Evolutionary conservation across 495 filamentous ascomycete genomes (phyloP), one percentile per base, ranked within the genome.

Genomic region (Aspergillus cristatus): DNA sequence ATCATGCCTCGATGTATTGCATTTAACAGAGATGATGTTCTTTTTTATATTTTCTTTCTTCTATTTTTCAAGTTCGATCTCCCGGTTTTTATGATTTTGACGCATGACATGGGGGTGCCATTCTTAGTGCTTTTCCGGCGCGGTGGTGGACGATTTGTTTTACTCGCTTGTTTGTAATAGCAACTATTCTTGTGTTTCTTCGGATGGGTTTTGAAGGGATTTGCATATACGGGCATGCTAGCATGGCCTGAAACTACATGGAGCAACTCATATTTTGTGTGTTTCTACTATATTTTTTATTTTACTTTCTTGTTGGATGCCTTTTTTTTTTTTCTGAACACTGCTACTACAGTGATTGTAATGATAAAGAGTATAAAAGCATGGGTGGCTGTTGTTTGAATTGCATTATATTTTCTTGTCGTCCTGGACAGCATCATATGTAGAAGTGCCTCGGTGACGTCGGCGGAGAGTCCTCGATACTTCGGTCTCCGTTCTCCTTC

Each of bases 351-450:
- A 38, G 52, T 44, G 43, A 50, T 43, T 62, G 58, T 62, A 59
- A 62, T 55, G 55, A 59, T 59, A 57, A 24, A 57, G 51, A 57
- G 55, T 61, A 24, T 24, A 62, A 59, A 59, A 59, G 53, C 50
- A 53, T 45, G 52, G 54, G 54, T 58, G 31, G 12, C 15, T 37
- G 28, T 18, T 11, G 34, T 7, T 29, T 28, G 18, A 6, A 17
- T 37, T 35, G 7, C 31, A 35, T 37, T 28, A 13, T 17, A 18
- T n/a, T n/a, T n/a, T n/a, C n/a, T n/a, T n/a, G n/a, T n/a, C n/a
- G n/a, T n/a, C n/a, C n/a, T n/a, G n/a, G n/a, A n/a, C n/a, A n/a
- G n/a, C n/a, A n/a, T n/a, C n/a, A 22, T 14, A 15, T 15, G 7
- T 7, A 14, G 8, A 35, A 28, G 2, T 8, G 30, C 11, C 12